phyloP scores from a whole-genome alignment of 2,329 filamentous ascomycete genomes.

The Penicillium sumatraense region DNA sequence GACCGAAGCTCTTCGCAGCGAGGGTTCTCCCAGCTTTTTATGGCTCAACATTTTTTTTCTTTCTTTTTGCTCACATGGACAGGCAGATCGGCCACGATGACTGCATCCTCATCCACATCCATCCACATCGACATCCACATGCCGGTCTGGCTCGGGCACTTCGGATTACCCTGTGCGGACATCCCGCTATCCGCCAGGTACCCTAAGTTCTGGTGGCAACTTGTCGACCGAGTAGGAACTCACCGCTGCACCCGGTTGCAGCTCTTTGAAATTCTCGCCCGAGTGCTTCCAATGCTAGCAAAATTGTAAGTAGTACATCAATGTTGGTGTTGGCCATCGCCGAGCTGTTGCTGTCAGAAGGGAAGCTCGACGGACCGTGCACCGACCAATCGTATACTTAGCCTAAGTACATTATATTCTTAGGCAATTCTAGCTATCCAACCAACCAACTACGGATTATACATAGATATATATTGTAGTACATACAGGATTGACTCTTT shows the following conservation, averaged over 20 bases:
- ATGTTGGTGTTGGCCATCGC: not conserved
- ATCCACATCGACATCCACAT: slow-evolving; percentile 2
- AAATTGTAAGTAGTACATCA: too few relatives aligned
- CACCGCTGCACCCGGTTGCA: slow-evolving; percentile 2
- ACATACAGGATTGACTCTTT: too few relatives aligned
- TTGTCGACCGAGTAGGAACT: slow-evolving; percentile 25
- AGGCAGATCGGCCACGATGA: slow-evolving; percentile 12
- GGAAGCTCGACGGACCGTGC: not conserved
- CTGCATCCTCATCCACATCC: slow-evolving; percentile 5
- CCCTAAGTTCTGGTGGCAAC: slow-evolving; percentile 4
- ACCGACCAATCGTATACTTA: slow-evolving; percentile 1
- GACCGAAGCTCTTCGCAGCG: not conserved
- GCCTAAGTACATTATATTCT: not conserved
- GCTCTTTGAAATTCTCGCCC: not conserved
- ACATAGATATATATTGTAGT: too few relatives aligned
- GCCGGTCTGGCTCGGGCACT: slow-evolving; percentile 27
- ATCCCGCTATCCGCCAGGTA: slow-evolving; percentile 27
- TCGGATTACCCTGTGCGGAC: slow-evolving; percentile 39
- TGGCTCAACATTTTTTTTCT: slow-evolving; percentile 12
- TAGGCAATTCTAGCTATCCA: not conserved
- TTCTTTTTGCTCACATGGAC: slow-evolving; percentile 37
- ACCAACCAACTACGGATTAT: too few relatives aligned
- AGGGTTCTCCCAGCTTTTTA: slow-evolving; percentile 11
- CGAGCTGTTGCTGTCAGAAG: not conserved
- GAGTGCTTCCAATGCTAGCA: not conserved